Conservation (phyloP, 2,329 filamentous ascomycete genomes). For the Thelonectria discophora region DNA sequence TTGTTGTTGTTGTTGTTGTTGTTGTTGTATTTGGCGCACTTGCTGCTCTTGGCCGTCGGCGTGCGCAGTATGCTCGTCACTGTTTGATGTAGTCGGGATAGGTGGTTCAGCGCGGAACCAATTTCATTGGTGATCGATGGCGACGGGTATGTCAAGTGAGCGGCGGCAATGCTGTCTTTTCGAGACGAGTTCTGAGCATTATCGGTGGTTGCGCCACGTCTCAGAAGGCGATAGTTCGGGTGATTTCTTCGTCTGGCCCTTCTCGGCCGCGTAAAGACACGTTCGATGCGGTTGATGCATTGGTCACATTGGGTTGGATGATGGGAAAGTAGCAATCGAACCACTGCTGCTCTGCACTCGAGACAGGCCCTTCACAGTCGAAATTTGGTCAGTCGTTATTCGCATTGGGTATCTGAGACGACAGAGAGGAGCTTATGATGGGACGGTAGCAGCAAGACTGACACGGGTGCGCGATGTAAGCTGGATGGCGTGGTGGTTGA, state of each 20-base stretch:
- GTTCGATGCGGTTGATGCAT: conserved; percentile 18
- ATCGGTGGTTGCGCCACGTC: not conserved
- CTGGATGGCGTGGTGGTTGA: conserved; percentile 31
- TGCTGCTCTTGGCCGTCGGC: too few species aligned
- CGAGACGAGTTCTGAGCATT: too few species aligned
- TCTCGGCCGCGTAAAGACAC: conserved; percentile 21
- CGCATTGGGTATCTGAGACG: too few species aligned
- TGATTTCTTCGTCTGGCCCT: conserved; percentile 10
- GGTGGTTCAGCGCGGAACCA: too few species aligned
- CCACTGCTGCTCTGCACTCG: conserved; percentile 21
- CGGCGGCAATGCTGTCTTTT: too few species aligned
- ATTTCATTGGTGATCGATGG: too few species aligned
- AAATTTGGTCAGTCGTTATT: too few species aligned
- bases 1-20: not conserved
- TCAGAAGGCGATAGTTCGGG: conserved; percentile 7
- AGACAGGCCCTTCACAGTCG: conserved; percentile 27
- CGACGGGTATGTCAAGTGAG: too few species aligned
- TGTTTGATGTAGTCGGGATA: too few species aligned
- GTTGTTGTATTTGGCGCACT: too few species aligned
- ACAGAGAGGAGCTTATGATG: too few species aligned
- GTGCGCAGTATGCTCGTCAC: too few species aligned
- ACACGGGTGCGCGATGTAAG: conserved; percentile 31
- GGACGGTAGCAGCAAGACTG: conserved; percentile 1
- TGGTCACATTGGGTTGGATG: conserved; percentile 16
- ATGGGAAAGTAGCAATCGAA: conserved; percentile 19